Percentiles rank a stretch among this genome's conserved stretches.
phyloP scores from a whole-genome alignment of 176 grass and related monocot genomes.

The Oryza brachyantha region DNA sequence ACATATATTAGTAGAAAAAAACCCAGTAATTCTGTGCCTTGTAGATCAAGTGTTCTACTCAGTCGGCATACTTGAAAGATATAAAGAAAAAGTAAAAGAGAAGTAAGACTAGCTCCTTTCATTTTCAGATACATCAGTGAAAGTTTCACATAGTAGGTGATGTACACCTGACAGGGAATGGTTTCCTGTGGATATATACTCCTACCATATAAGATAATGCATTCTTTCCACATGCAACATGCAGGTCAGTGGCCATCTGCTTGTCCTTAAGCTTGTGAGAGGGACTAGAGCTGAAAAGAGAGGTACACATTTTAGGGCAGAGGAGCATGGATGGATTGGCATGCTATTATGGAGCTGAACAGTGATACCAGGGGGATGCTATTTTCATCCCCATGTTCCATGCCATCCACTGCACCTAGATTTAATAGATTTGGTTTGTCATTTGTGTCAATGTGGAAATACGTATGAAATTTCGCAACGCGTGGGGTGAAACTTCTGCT shows the following conservation, averaged over 20 bases:
- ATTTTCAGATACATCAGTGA: conserved; percentile 11
- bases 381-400: not conserved
- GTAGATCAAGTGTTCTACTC: not conserved
- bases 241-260: conserved; percentile 27
- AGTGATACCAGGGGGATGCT: not conserved
- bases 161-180: conserved; percentile 12
- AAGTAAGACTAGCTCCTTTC: not conserved
- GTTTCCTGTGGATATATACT: not conserved
- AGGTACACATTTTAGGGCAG: conserved; percentile 37
- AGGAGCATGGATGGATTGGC: conserved; percentile 35
- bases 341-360: conserved; percentile 25
- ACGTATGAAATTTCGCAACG: not conserved
- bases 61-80: conserved; percentile 6
- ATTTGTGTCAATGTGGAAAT: conserved; percentile 15
- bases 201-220: not conserved
- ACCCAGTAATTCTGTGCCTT: not conserved
- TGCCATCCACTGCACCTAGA: not conserved
- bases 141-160: conserved; percentile 31
- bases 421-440: not conserved
- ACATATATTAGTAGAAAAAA: not conserved
- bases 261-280: conserved; percentile 44
- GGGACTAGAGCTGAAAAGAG: conserved; percentile 56
- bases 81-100: not conserved
- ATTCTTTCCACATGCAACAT: conserved; percentile 41
- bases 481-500: not conserved